Evolutionary conservation across 2,329 filamentous ascomycete genomes (phyloP).

Genomic region (Neofusicoccum parvum): DNA sequence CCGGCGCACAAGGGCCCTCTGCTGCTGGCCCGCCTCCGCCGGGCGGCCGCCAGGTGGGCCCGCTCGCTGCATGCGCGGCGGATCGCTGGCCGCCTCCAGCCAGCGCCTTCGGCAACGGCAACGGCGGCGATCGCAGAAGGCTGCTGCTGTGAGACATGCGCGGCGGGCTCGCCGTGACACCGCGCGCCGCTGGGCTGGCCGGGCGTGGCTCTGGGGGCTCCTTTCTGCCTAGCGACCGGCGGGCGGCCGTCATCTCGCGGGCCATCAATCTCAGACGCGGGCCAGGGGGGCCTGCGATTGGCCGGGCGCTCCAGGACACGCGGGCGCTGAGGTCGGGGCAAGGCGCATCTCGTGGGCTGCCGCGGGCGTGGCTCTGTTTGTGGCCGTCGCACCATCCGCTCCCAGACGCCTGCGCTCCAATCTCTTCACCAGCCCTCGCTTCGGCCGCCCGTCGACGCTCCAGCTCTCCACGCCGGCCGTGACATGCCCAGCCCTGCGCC

Average conservation of each 20-base stretch:
- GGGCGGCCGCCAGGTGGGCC: not conserved
- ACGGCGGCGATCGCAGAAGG: not conserved
- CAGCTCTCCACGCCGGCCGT: not conserved
- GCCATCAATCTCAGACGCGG: conserved; percentile 15
- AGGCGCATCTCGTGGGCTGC: conserved; percentile 8
- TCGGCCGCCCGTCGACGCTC: not conserved
- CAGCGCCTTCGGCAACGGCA: not conserved
- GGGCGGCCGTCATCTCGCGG: conserved; percentile 1
- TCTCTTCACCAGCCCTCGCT: conserved; percentile 20
- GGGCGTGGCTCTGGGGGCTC: not conserved
- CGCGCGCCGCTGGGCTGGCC: not conserved
- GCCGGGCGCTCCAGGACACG: conserved; percentile 10
- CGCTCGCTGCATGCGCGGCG: not conserved
- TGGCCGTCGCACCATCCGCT: conserved; percentile 17
- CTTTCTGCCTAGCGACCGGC: not conserved
- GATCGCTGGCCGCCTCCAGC: not conserved
- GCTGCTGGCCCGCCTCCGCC: not conserved
- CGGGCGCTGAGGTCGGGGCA: not conserved
- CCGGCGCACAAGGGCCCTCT: not conserved
- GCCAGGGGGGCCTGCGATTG: conserved; percentile 8
- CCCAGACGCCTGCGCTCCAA: not conserved
- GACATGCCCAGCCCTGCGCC: conserved; percentile 3
- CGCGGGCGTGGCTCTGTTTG: conserved; percentile 9
- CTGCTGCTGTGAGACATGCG: not conserved
- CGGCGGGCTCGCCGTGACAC: not conserved